These are phyloP conservation scores for Rhytidiadelphus loreus DNA, from an alignment of 225 moss, liverwort and hornwort species.

Conservation along the genomic window DNA sequence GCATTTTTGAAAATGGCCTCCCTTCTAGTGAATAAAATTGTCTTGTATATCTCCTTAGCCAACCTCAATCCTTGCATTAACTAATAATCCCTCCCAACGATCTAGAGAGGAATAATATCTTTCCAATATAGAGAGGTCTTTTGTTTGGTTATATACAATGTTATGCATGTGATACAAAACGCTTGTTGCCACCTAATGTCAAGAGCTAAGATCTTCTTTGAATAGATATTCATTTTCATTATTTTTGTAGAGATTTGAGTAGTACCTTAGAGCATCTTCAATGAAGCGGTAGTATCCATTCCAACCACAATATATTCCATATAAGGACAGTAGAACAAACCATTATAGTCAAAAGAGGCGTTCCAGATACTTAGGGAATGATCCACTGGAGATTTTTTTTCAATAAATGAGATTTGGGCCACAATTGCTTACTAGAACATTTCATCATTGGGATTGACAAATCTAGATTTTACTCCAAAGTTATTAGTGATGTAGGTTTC, in stretches of 20 bases:
- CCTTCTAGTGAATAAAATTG: too few relatives aligned
- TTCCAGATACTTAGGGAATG: rapidly evolving
- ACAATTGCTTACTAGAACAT: too few relatives aligned
- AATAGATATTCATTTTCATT: neutral
- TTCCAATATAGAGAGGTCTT: rapidly evolving
- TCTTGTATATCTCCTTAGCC: too few relatives aligned
- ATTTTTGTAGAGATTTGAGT: neutral
- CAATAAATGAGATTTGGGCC: neutral
- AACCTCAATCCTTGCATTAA: neutral
- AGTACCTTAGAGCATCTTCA: neutral
- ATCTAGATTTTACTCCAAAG: too few relatives aligned
- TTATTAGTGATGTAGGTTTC: too few relatives aligned
- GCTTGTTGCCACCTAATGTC: neutral
- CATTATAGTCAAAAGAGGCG: neutral
- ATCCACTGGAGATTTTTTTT: rapidly evolving
- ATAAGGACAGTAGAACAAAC: neutral
- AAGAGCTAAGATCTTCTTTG: neutral
- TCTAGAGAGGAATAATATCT: neutral
- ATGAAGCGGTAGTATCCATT: too few relatives aligned
- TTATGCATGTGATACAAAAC: neutral
- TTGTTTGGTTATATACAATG: neutral
- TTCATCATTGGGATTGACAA: too few relatives aligned
- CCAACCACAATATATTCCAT: rapidly evolving
- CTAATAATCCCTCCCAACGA: too few relatives aligned
- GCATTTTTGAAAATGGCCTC: too few relatives aligned